Evolutionary conservation across 2,329 filamentous ascomycete species (phyloP).

Genomic region (Fusarium marasasianum): DNA sequence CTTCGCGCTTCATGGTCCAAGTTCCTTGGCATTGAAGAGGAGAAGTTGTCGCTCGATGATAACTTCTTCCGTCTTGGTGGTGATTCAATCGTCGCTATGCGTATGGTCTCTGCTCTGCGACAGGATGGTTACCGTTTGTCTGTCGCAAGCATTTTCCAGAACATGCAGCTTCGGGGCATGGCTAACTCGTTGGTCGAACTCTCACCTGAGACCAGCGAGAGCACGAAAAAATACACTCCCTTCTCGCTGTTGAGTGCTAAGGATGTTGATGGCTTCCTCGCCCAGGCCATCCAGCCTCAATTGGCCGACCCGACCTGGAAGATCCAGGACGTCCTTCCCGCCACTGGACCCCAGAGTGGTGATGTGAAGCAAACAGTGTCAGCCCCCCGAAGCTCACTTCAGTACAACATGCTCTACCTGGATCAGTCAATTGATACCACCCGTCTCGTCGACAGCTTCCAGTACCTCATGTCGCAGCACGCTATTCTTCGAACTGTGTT

Average conservation of each 20-base stretch:
- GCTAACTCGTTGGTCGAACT: constrained; percentile 29
- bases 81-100: constrained; percentile 42
- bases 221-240: constrained; percentile 19
- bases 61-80: constrained; percentile 44
- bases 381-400: constrained; percentile 37
- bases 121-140: constrained; percentile 37
- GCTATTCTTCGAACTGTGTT: constrained; percentile 42
- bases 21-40: constrained; percentile 33
- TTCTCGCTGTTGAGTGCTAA: constrained; percentile 34
- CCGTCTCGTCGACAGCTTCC: constrained; percentile 33
- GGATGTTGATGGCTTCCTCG: constrained; percentile 31
- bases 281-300: constrained; percentile 19
- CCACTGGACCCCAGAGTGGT: constrained; percentile 34
- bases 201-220: not conserved
- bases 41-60: constrained; percentile 39
- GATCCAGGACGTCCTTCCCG: constrained; percentile 35
- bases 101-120: constrained; percentile 40
- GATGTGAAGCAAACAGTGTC: constrained; percentile 38
- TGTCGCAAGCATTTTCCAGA: constrained; percentile 42
- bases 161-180: constrained; percentile 42
- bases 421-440: constrained; percentile 34
- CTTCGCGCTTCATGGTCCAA: constrained; percentile 36
- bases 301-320: constrained; percentile 34
- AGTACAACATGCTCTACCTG: constrained; percentile 44
- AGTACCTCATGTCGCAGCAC: constrained; percentile 35